Percentiles rank a stretch among this genome's conserved stretches.
These are phyloP conservation scores for Fusarium anguioides DNA, from an alignment of 2,329 filamentous ascomycete species.

Conservation along the genomic window DNA sequence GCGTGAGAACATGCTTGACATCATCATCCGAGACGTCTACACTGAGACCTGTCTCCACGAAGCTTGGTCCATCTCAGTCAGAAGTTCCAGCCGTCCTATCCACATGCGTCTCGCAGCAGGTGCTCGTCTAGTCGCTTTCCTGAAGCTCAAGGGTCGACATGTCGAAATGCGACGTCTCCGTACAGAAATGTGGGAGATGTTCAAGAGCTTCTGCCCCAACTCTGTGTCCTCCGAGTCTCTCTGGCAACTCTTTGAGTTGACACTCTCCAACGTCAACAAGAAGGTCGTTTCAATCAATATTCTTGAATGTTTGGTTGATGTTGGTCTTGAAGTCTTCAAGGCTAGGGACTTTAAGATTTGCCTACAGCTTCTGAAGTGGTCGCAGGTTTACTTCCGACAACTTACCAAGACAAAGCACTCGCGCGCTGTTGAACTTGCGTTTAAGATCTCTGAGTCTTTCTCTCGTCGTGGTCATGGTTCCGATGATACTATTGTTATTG, in stretches of 20 bases:
- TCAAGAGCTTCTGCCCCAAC: neutral
- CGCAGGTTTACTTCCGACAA: neutral
- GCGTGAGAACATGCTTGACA: constrained; percentile 4
- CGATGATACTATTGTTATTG: neutral
- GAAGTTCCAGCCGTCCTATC: neutral
- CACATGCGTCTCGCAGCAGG: constrained; percentile 3
- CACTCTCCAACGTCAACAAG: neutral
- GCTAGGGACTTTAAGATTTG: neutral
- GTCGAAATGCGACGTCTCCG: neutral
- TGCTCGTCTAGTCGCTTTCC: neutral
- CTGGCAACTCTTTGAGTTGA: constrained; percentile 1
- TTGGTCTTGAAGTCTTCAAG: neutral
- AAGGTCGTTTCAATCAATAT: neutral
- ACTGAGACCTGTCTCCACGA: neutral
- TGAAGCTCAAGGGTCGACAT: neutral
- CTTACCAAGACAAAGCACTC: constrained; percentile 5
- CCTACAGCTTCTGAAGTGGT: neutral
- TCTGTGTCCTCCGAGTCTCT: neutral
- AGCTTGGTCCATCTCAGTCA: neutral
- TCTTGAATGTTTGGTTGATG: neutral
- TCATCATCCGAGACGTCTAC: constrained; percentile 3
- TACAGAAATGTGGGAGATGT: constrained; percentile 4
- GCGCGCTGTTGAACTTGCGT: neutral
- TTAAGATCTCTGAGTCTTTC: constrained; percentile 1
- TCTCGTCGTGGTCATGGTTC: neutral